phyloP scores from a whole-genome alignment of 2,329 filamentous ascomycete genomes.

The Teratosphaeria nubilosa region DNA sequence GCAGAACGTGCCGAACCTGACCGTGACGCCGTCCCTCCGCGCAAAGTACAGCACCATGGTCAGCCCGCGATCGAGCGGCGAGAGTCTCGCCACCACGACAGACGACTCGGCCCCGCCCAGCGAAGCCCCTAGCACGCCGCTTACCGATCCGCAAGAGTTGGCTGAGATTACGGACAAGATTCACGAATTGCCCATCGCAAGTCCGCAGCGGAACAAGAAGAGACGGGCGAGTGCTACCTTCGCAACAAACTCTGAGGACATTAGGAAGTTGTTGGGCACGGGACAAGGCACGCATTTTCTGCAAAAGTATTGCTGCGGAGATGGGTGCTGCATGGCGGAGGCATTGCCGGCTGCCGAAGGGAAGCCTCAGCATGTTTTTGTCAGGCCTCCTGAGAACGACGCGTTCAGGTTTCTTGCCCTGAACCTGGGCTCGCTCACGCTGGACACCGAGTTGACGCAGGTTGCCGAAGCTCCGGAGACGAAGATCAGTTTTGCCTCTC shows the following conservation, averaged over 20 bases:
- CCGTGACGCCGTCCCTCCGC: constrained; percentile 12
- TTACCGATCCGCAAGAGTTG: constrained; percentile 30
- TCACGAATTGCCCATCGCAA: constrained; percentile 25
- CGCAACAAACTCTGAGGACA: constrained; percentile 47
- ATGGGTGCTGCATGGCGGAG: constrained; percentile 53
- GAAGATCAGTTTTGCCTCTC: constrained; percentile 47
- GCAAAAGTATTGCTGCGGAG: constrained; percentile 54
- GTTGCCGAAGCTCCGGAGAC: constrained; percentile 63
- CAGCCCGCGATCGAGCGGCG: constrained; percentile 21
- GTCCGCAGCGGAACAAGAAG: constrained; percentile 6
- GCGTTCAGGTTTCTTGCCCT: constrained; percentile 74
- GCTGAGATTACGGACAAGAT: constrained; percentile 36
- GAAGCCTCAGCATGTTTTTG: constrained; percentile 34
- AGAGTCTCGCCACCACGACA: constrained; percentile 14
- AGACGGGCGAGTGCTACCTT: constrained; percentile 26
- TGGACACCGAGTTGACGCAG: constrained; percentile 59
- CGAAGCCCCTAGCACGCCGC: constrained; percentile 34
- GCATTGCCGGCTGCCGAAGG: constrained; percentile 40
- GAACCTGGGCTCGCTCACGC: constrained; percentile 62
- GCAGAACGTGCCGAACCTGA: constrained; percentile 14
- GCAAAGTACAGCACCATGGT: constrained; percentile 20
- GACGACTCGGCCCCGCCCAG: constrained; percentile 33
- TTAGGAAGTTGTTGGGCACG: constrained; percentile 47
- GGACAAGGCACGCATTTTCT: constrained; percentile 49
- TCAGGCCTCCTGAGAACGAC: constrained; percentile 63